phyloP scores from a whole-genome alignment of 2,329 filamentous ascomycete genomes.

The Cryphonectria radicalis region DNA sequence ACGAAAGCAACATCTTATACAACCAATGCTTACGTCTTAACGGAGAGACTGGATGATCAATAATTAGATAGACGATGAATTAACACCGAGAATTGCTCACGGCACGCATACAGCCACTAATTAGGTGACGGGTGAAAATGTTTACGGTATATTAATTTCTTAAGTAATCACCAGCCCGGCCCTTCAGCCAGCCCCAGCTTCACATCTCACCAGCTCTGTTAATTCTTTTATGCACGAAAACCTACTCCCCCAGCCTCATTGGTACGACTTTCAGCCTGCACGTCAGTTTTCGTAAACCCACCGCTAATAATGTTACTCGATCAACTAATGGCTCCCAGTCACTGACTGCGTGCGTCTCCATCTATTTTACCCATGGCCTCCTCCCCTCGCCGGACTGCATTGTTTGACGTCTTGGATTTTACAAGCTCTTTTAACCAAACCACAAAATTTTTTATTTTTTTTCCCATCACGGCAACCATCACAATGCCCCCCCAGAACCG shows the following conservation, averaged over 20 bases:
- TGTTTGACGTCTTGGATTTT: background rate
- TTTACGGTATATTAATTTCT: conserved; percentile 1
- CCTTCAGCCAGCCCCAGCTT: background rate
- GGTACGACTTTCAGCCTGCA: background rate
- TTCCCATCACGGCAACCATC: background rate
- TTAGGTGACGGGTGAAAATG: background rate
- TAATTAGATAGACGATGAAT: background rate
- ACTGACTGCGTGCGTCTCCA: background rate
- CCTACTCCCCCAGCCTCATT: background rate
- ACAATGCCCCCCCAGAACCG: background rate
- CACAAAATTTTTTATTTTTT: no score
- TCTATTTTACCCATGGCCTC: background rate
- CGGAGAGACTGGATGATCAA: background rate
- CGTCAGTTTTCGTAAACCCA: background rate
- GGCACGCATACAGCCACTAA: background rate
- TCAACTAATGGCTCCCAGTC: background rate
- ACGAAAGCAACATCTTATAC: background rate
- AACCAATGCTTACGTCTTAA: background rate
- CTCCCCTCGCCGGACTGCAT: background rate
- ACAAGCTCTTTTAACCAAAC: background rate
- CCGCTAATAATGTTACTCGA: background rate
- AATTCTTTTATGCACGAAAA: background rate
- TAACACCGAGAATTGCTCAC: background rate
- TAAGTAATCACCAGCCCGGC: background rate
- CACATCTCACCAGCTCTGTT: background rate